A percentile compares a stretch with the other conserved stretches of the same genome.
Evolutionary conservation across 169 alveolate genomes (phyloP).

Genomic region (Cryptosporidium sp.): DNA sequence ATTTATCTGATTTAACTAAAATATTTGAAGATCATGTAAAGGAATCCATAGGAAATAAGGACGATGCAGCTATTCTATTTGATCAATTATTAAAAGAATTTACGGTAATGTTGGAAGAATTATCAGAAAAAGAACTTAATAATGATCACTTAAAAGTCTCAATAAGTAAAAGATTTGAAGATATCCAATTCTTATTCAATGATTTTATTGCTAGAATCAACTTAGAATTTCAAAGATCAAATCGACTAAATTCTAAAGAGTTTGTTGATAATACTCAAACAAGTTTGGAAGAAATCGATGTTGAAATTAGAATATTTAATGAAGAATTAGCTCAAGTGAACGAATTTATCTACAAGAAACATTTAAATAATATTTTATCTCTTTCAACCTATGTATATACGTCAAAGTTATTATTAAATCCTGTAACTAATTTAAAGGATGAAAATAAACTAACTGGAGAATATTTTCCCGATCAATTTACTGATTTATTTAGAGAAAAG

Average conservation of each 20-base stretch:
- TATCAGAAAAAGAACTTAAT: conserved; percentile 32
- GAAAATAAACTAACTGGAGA: neutral
- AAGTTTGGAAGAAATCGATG: conserved; percentile 8
- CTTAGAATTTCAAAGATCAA: neutral
- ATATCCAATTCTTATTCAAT: conserved; percentile 15
- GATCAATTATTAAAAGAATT: conserved; percentile 18
- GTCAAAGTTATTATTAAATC: conserved; percentile 17
- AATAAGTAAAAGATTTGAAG: conserved; percentile 5
- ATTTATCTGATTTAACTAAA: neutral
- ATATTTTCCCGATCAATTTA: neutral
- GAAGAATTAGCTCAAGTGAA: conserved; percentile 8
- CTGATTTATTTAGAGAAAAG: conserved; percentile 25
- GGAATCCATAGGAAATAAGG: conserved; percentile 22
- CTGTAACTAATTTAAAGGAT: neutral
- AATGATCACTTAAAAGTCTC: conserved; percentile 21
- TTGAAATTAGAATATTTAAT: neutral
- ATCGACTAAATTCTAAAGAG: neutral
- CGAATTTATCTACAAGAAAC: neutral
- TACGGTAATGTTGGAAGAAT: conserved; percentile 2
- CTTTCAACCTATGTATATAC: conserved; percentile 6
- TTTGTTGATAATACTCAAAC: conserved; percentile 14
- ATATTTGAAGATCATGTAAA: neutral
- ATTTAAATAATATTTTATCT: neutral
- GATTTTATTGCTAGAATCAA: conserved; percentile 39
- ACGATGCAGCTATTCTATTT: conserved; percentile 26